Percentiles rank a stretch among this genome's conserved stretches.
Evolutionary conservation across 768 basidiomycete species (phyloP).

Genomic region (Russula compacta): DNA sequence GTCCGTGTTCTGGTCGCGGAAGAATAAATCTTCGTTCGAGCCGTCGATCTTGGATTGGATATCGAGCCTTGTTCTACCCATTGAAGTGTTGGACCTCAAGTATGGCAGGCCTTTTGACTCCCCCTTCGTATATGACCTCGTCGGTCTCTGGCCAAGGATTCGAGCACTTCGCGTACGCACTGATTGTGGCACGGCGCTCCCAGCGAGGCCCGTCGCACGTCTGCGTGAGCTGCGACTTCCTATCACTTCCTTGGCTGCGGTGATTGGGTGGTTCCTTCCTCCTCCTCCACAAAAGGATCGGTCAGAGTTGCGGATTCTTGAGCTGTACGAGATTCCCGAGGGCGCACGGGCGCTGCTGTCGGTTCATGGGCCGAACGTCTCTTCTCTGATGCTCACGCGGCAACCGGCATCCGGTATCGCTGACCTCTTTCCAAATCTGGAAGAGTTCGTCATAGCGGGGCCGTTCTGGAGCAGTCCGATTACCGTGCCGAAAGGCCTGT

Average conservation of each 20-base stretch:
- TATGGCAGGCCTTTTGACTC: background rate
- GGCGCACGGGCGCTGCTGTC: background rate
- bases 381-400: slow-evolving; percentile 6
- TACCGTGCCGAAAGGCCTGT: slow-evolving; percentile 1
- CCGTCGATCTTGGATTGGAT: slow-evolving; percentile 3
- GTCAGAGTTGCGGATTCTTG: slow-evolving; percentile 1
- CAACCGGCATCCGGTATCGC: slow-evolving; percentile 9
- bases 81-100: slow-evolving; percentile 10
- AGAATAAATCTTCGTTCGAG: background rate
- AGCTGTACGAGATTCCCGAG: slow-evolving; percentile 8
- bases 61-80: slow-evolving; percentile 3
- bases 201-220: background rate
- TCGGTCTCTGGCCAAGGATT: slow-evolving; percentile 2
- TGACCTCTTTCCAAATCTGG: slow-evolving; percentile 2
- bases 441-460: slow-evolving; percentile 8
- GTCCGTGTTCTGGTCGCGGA: slow-evolving; percentile 2
- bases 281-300: background rate
- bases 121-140: slow-evolving; percentile 5
- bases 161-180: slow-evolving; percentile 11
- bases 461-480: slow-evolving; percentile 11
- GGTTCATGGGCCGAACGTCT: background rate
- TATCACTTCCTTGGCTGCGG: slow-evolving; percentile 4
- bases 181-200: background rate
- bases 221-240: slow-evolving; percentile 13
- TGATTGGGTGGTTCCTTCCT: slow-evolving; percentile 10